phyloP scores from a whole-genome alignment of 345 rosid genomes.

The Rhodomyrtus tomentosa region DNA sequence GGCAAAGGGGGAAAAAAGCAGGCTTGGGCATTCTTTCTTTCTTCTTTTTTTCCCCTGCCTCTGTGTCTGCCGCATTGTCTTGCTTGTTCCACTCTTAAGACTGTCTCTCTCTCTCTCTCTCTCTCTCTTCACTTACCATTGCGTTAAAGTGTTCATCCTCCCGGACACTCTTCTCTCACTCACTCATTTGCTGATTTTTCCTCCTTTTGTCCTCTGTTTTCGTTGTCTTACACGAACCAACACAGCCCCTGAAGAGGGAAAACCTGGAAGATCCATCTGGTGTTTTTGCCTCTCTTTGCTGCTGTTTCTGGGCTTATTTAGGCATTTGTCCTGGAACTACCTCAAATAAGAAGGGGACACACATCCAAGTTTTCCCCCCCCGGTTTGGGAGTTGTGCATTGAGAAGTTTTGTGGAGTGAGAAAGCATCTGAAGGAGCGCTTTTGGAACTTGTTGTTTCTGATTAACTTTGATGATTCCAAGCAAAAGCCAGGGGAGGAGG shows the following conservation, averaged over 20 bases:
- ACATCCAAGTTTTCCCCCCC: neutral
- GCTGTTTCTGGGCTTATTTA: constrained; percentile 2
- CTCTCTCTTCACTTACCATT: constrained; percentile 8
- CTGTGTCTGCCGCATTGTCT: constrained; percentile 64
- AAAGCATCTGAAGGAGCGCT: neutral
- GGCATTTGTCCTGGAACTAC: neutral
- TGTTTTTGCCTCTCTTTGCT: constrained; percentile 9
- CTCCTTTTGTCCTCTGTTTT: constrained; percentile 3
- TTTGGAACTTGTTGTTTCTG: neutral
- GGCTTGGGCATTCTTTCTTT: constrained; percentile 13
- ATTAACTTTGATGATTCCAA: constrained; percentile 3
- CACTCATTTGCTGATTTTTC: constrained; percentile 1
- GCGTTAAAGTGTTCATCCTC: neutral
- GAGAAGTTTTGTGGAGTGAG: neutral
- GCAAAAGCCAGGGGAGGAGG: constrained; percentile 1
- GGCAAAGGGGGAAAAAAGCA: constrained; percentile 1
- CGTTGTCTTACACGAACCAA: neutral
- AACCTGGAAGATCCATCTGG: constrained; percentile 6
- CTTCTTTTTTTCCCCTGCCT: constrained; percentile 7
- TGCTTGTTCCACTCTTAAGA: constrained; percentile 25
- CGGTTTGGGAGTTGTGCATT: neutral
- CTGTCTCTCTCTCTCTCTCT: constrained; percentile 19
- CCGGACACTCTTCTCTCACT: neutral
- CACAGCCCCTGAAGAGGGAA: neutral
- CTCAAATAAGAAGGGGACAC: neutral